Base-by-base conservation (phyloP, 106 monocot species). In the Dendrobium officinale region DNA sequence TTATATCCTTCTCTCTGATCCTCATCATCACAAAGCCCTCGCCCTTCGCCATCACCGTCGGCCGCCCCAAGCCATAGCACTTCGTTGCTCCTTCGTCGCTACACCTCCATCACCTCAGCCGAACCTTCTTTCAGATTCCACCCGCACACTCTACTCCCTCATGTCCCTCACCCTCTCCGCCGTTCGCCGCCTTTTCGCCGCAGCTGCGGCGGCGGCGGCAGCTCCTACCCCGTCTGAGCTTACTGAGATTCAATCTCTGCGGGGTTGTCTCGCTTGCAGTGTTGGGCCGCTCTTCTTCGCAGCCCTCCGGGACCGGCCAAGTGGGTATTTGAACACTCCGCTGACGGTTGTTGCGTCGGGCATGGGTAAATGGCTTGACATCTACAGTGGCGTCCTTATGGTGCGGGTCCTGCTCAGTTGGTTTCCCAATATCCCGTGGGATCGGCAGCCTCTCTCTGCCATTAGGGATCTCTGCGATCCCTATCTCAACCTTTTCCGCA, bases 371-470 rank as follows among this genome's bases (percentile, higher is more conserved):
- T 95, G 95, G 92, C 83, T 95, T 20, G 92, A 90, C 75, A 85
- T 95, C 15, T 95, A 92, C 73, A 89, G 90, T 41, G 92, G 90
- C 49, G 90, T 95, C 5, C 85, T 95, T 59, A 88, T 95, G 86
- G 90, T 95, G 6, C 67, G 90, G 75, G 90, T 92, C 16, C 82
- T 95, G 27, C 85, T 95, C 64, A 90, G 90, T 51, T 95, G 95
- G 92, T 95, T 95, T 81, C 95, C 95, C 43, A 95, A 95, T 83
- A 89, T 95, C 43, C 90, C 92, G 0, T 95, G 95, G 95, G 90
- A 95, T 45, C 81, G 87, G 17, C 95, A 95, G 88, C 95, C 92
- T 0, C 85, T 95, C 11, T 95, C 95, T 4, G 95, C 95, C 26
- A 89, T 95, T 41, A 80, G 95, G 44, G 92, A 95, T 55, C 86